Evolutionary conservation across 139 green algal genomes (phyloP).

Genomic region (Raphidocelis subcapitata): DNA sequence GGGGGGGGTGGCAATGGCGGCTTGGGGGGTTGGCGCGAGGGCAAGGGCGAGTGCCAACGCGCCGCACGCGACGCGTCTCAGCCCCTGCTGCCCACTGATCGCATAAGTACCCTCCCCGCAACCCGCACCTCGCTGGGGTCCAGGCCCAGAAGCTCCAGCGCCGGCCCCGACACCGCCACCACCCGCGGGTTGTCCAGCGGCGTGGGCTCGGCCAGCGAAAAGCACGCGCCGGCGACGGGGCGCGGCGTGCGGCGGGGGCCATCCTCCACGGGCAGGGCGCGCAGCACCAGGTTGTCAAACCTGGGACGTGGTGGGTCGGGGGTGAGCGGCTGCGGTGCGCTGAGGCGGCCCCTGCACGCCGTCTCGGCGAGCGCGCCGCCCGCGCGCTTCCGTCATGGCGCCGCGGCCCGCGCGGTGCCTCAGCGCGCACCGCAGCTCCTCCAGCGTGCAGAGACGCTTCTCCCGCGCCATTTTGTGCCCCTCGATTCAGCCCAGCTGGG

Average conservation of each 20-base stretch:
- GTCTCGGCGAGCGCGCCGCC: too few relatives aligned
- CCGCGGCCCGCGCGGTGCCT: too few relatives aligned
- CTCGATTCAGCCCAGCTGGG: too few relatives aligned
- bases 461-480: too few relatives aligned
- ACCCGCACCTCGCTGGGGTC: conserved; percentile 33
- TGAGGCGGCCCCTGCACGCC: too few relatives aligned
- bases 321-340: too few relatives aligned
- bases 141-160: conserved; percentile 54
- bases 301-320: too few relatives aligned
- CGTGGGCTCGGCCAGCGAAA: conserved; percentile 31
- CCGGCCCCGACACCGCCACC: conserved; percentile 37
- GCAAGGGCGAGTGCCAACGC: neutral
- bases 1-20: too few relatives aligned
- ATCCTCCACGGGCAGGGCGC: conserved; percentile 27
- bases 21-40: too few relatives aligned
- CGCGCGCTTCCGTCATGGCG: too few relatives aligned
- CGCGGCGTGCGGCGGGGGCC: neutral
- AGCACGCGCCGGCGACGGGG: conserved; percentile 36
- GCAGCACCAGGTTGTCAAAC: conserved; percentile 41
- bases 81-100: neutral
- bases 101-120: neutral
- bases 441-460: too few relatives aligned
- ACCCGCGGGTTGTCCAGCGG: conserved; percentile 41
- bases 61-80: neutral
- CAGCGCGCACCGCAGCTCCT: too few relatives aligned